Evolutionary conservation across 768 basidiomycete genomes (phyloP).

Genomic region (Hysterangium stoloniferum): DNA sequence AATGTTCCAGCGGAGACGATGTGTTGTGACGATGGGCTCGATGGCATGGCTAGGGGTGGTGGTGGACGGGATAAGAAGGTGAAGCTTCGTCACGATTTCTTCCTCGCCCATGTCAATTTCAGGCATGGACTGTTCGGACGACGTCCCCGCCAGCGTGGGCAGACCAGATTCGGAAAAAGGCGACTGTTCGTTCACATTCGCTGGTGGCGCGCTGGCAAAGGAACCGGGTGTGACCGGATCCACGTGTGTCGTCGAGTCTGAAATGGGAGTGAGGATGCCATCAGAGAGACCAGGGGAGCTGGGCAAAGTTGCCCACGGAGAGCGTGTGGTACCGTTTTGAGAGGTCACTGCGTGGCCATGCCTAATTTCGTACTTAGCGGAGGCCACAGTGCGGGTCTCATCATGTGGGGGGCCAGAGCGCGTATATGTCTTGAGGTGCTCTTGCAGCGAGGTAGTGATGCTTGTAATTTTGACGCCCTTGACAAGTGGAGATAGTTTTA

Average conservation of each 20-base stretch:
- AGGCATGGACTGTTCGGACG: constrained; percentile 8
- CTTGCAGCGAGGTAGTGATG: constrained; percentile 63
- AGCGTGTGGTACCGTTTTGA: constrained; percentile 6
- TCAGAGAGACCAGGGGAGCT: not conserved
- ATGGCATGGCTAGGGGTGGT: constrained; percentile 64
- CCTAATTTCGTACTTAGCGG: constrained; percentile 59
- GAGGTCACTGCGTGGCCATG: constrained; percentile 44
- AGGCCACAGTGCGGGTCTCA: constrained; percentile 55
- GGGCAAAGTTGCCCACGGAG: constrained; percentile 6
- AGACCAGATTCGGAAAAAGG: not conserved
- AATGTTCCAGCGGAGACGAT: constrained; percentile 78
- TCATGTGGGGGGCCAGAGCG: constrained; percentile 41
- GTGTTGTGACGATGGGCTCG: constrained; percentile 67
- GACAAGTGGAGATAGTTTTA: constrained; percentile 80
- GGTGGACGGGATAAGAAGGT: constrained; percentile 50
- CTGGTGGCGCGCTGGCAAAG: not conserved
- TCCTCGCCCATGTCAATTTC: constrained; percentile 25
- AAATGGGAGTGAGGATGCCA: not conserved
- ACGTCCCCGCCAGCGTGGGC: not conserved
- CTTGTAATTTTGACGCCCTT: constrained; percentile 75
- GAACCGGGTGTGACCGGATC: not conserved
- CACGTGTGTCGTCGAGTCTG: not conserved
- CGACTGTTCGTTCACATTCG: not conserved
- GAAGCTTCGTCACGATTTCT: constrained; percentile 48
- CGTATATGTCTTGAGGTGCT: constrained; percentile 56